These are phyloP conservation scores for Aspergillus proliferans DNA, from an alignment of 2,329 filamentous ascomycete species.

Conservation along the genomic window DNA sequence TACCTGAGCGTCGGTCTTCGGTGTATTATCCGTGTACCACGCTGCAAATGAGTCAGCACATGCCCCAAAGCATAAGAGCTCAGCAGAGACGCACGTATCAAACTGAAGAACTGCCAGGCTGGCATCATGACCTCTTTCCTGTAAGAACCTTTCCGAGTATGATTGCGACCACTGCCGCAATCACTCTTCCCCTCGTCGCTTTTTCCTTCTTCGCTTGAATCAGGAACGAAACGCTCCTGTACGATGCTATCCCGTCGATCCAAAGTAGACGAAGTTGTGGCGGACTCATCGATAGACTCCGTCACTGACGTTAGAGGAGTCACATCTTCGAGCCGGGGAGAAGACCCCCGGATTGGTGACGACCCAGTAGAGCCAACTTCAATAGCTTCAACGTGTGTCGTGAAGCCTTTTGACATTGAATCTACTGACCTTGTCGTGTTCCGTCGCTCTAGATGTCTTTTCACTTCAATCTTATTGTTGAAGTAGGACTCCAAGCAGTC, in stretches of 20 bases:
- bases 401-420: slow-evolving; percentile 30
- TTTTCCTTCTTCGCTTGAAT: slow-evolving; percentile 32
- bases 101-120: slow-evolving; percentile 93
- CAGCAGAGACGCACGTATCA: slow-evolving; percentile 64
- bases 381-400: slow-evolving; percentile 37
- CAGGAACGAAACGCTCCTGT: slow-evolving; percentile 38
- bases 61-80: slow-evolving; percentile 2
- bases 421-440: slow-evolving; percentile 44
- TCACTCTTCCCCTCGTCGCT: slow-evolving; percentile 8
- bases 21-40: slow-evolving; percentile 71
- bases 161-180: slow-evolving; percentile 26
- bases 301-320: slow-evolving; percentile 22
- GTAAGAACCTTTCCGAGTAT: slow-evolving; percentile 36
- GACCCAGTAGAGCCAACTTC: slow-evolving; percentile 35
- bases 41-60: slow-evolving; percentile 48
- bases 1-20: slow-evolving; percentile 67
- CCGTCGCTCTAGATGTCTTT: slow-evolving; percentile 62
- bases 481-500: slow-evolving; percentile 92
- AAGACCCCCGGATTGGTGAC: slow-evolving; percentile 12
- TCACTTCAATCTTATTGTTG: slow-evolving; percentile 86
- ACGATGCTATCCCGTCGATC: slow-evolving; percentile 38
- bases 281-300: slow-evolving; percentile 20
- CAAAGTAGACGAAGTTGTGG: slow-evolving; percentile 14
- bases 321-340: slow-evolving; percentile 15
- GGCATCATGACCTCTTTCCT: slow-evolving; percentile 87